A percentile compares a stretch with the other conserved stretches of the same genome.
These are phyloP conservation scores for Ceratocystiopsis brevicomis DNA, from an alignment of 2,329 filamentous ascomycete species.

Conservation along the genomic window DNA sequence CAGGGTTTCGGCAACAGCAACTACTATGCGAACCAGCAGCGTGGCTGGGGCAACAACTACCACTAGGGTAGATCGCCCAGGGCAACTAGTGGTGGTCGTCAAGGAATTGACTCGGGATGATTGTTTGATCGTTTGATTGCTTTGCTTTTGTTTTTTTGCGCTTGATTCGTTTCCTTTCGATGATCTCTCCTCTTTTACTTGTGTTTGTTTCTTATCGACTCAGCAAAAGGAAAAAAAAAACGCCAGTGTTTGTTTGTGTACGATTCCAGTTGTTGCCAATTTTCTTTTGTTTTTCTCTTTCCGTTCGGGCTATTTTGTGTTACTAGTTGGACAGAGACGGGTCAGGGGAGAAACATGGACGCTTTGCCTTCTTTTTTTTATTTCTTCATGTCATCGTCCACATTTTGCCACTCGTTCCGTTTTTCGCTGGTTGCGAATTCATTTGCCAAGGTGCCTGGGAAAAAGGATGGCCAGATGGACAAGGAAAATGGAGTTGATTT, in stretches of 20 bases:
- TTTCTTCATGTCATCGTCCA: not conserved
- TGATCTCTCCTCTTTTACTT: not conserved
- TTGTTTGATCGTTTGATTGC: not conserved
- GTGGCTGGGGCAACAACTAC: slow-evolving; percentile 44
- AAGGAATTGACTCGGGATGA: too few relatives aligned
- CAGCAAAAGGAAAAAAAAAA: too few relatives aligned
- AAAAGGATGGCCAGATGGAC: not conserved
- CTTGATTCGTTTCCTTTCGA: not conserved
- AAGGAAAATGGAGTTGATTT: not conserved
- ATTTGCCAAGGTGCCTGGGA: not conserved
- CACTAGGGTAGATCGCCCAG: slow-evolving; percentile 12
- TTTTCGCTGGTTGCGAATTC: too few relatives aligned
- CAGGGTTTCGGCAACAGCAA: slow-evolving; percentile 27
- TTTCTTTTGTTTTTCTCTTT: not conserved
- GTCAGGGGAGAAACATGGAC: too few relatives aligned
- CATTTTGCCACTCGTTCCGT: too few relatives aligned
- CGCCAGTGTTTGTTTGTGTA: not conserved
- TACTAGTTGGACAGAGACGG: not conserved
- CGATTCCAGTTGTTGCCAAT: not conserved
- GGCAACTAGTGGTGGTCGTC: too few relatives aligned
- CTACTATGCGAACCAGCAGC: slow-evolving; percentile 30
- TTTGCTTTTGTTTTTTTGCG: not conserved
- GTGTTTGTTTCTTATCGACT: not conserved
- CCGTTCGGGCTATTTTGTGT: not conserved
- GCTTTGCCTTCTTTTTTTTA: not conserved